Base-by-base conservation (phyloP, 306 rosid species). In the Citrullus amarus region DNA sequence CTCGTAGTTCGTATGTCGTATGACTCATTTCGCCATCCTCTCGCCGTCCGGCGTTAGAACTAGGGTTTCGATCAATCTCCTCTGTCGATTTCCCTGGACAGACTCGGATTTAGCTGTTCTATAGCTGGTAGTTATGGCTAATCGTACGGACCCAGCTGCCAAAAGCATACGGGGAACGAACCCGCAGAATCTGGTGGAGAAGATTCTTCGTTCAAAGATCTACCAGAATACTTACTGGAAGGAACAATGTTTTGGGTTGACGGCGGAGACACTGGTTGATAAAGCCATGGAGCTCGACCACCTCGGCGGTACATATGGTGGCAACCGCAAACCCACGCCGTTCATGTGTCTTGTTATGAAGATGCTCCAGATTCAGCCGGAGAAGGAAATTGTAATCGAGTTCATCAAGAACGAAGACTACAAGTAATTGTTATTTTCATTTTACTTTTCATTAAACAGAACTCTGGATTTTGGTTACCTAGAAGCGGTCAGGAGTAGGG, bases 331-430 rank as follows among this genome's bases (percentile, higher is more conserved):
- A 59, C 98, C 98, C 75, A 87, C 99, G 14, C 98, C 98, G 0
- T 92, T 96, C 88, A 92, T 96, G 91, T 92, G 98, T 85, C 99
- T 92, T 25, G 91, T 92, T 57, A 90, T 88, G 97, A 92, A 96
- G 90, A 96, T 92, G 99, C 93, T 96, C 76, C 99, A 92, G 90
- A 96, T 96, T 82, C 98, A 96, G 75, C 99, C 99, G 3, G 96
- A 92, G 93, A 96, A 96, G 87, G 98, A 96, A 82, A 96, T 92
- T 77, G 96, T 96, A 51, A 96, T 92, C 78, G 99, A 96, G 86
- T 96, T 96, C 80, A 92, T 96, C 2, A 91, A 91, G 79, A 96
- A 92, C 81, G 98, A 96, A 67, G 98, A 96, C 62, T 96, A 96
- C 93, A 92, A 95, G 93, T 92, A 83, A 76, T 78, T 71, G 17